Evolutionary conservation across 495 filamentous ascomycete species (phyloP), one percentile per base, ranked within the genome.

Genomic region (Neurospora africana): DNA sequence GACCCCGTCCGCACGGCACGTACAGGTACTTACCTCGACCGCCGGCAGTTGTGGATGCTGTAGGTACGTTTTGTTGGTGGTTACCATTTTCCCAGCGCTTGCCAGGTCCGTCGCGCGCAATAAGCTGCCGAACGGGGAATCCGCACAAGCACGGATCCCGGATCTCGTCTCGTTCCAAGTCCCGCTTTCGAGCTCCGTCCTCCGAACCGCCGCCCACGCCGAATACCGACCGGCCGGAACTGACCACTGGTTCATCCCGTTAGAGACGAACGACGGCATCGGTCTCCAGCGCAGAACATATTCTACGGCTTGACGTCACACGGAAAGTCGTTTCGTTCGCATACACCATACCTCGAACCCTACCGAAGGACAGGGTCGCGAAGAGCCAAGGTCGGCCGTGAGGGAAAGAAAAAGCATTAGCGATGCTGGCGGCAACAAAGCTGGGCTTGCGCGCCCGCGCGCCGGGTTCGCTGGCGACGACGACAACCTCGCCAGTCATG

Each of bases 401-500:
- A 39, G 38, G 40, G 27, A 67, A 17, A 44, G 19, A 44, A 13
- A 27, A 65, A 35, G 23, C 23, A 70, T 15, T 19, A 39, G 36
- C 27, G 27, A 65, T 65, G 53, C 53, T 65, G 53, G 53, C 53
- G 5, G 35, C n/a, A 37, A 17, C 36, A 41, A 37, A 15, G 65
- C 44, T 74, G 58, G 73, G 75, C 21, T 69, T 74, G 47, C 39
- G 71, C 21, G 69, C 75, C 39, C 33, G 68, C 41, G 69, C 41
- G 23, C 19, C 74, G 35, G 47, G 73, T n/a, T 73, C 69, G 23
- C 65, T 35, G 37, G 10, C 47, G 53, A 17, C 73, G 43, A 72
- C 23, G 68, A 72, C 68, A 41, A 21, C 35, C 27, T 37, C 70
- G 40, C 40, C 39, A 65, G 53, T 65, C 3, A 65, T 65, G 53